Evolutionary conservation across 495 filamentous ascomycete genomes (phyloP), one percentile per base, ranked within the genome.

Genomic region (Chaetomium cochliodes): DNA sequence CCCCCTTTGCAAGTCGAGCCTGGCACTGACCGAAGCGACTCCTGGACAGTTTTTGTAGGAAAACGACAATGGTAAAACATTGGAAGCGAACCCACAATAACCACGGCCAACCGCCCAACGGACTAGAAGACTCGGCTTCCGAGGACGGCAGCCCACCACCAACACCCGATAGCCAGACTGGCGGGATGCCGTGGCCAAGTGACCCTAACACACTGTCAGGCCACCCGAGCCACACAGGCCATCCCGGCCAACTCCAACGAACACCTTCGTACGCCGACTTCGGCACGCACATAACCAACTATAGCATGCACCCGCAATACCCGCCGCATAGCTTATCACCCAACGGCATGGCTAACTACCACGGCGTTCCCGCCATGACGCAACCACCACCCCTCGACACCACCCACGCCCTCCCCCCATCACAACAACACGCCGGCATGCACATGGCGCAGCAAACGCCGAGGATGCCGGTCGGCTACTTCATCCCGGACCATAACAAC

Each of bases 61-160:
- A 93, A 72, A 93, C 91, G 12, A 93, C 92, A 22, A 86, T 93
- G 82, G 90, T 91, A 8, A 96, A 93, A 73, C 92, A 96, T 67
- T 86, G 88, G 69, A 77, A 86, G 55, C 84, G 87, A 25, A 86
- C 86, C 2, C 90, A 92, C 72, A 85, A 86, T 30, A 30, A 30
- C 28, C 28, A 30, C 28, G 28, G 28, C 28, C 28, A 2, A 30
- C 28, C 28, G 28, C 28, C 28, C 28, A 30, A 6, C 16, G 83
- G 82, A 55, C 75, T 82, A 63, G 81, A 82, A 42, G 84, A 84
- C 65, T 80, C 80, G 56, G 79, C 80, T 57, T 85, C 85, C n/a
- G 85, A 86, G 55, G 81, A 79, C 15, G 81, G 81, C 70, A 78
- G 80, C 56, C 80, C 79, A 51, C 78, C 83, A 20, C 76, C 83